A percentile compares a stretch with the other conserved stretches of the same genome.
Conservation (phyloP, 1,284 basidiomycete species). For the Somion occarium region DNA sequence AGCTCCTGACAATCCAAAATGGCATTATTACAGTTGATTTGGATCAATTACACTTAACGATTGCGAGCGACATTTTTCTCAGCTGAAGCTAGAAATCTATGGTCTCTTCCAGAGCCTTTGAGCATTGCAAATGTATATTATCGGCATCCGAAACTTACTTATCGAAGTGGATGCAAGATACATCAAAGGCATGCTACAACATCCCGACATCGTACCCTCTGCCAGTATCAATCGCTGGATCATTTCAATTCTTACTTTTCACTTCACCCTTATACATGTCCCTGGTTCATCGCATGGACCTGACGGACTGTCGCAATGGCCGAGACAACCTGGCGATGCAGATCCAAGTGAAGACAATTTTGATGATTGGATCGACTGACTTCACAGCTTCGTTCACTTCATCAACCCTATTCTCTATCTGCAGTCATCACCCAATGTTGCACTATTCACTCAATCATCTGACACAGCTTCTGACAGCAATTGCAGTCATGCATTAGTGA, state of each 20-base stretch:
- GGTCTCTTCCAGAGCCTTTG: conserved; percentile 31
- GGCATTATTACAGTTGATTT: conserved; percentile 10
- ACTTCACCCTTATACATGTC: conserved; percentile 31
- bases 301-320: background rate
- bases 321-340: background rate
- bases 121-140: conserved; percentile 24
- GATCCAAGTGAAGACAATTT: background rate
- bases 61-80: conserved; percentile 32
- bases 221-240: conserved; percentile 39
- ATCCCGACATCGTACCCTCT: conserved; percentile 29
- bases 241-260: conserved; percentile 30
- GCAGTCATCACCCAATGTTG: no score
- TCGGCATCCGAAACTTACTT: conserved; percentile 29
- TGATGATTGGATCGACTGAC: background rate
- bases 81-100: conserved; percentile 38
- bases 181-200: conserved; percentile 18
- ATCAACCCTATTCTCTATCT: no score
- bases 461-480: no score
- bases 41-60: conserved; percentile 33
- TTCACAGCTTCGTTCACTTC: background rate
- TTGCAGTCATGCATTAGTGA: no score
- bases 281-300: conserved; percentile 2
- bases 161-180: conserved; percentile 31
- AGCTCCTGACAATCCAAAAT: no score
- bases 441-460: no score